Evolutionary conservation across 2,329 filamentous ascomycete species (phyloP).

Genomic region (Chrysosporium queenslandicum): DNA sequence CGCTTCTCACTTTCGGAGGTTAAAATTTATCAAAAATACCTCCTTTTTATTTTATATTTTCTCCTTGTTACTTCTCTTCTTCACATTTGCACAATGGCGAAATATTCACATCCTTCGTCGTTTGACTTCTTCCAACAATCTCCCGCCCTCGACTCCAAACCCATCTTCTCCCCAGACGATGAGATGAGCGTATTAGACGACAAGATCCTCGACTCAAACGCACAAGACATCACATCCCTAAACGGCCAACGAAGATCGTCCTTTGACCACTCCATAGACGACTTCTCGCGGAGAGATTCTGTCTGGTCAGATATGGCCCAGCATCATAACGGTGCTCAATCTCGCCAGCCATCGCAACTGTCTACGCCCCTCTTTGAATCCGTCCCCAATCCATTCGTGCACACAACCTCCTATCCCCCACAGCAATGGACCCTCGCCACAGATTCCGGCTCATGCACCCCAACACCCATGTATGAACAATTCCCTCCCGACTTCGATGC

Average conservation of each 20-base stretch:
- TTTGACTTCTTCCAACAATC: slow-evolving; percentile 38
- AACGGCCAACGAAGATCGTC: slow-evolving; percentile 37
- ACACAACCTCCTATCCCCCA: slow-evolving; percentile 31
- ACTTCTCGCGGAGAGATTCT: slow-evolving; percentile 45
- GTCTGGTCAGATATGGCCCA: slow-evolving; percentile 33
- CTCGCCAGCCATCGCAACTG: slow-evolving; percentile 35
- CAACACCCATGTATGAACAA: slow-evolving; percentile 60
- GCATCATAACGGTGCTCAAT: slow-evolving; percentile 32
- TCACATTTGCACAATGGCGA: slow-evolving; percentile 31
- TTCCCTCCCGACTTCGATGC: slow-evolving; percentile 45
- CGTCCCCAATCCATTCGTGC: slow-evolving; percentile 35
- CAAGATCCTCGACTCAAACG: slow-evolving; percentile 42
- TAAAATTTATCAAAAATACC: slow-evolving; percentile 5
- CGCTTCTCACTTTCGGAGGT: slow-evolving; percentile 10
- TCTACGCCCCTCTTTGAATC: slow-evolving; percentile 42
- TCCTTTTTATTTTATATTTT: not conserved
- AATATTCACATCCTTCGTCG: slow-evolving; percentile 35
- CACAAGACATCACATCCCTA: slow-evolving; percentile 41
- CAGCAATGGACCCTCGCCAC: slow-evolving; percentile 55
- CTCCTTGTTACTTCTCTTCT: not conserved
- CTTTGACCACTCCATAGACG: slow-evolving; percentile 39
- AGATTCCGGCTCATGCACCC: slow-evolving; percentile 61
- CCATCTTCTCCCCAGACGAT: slow-evolving; percentile 38
- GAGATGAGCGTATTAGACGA: slow-evolving; percentile 45
- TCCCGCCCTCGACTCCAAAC: slow-evolving; percentile 35